A percentile compares a stretch with the other conserved stretches of the same genome.
Evolutionary conservation across 306 rosid genomes (phyloP).

Genomic region (Hylodesmum podocarpum): DNA sequence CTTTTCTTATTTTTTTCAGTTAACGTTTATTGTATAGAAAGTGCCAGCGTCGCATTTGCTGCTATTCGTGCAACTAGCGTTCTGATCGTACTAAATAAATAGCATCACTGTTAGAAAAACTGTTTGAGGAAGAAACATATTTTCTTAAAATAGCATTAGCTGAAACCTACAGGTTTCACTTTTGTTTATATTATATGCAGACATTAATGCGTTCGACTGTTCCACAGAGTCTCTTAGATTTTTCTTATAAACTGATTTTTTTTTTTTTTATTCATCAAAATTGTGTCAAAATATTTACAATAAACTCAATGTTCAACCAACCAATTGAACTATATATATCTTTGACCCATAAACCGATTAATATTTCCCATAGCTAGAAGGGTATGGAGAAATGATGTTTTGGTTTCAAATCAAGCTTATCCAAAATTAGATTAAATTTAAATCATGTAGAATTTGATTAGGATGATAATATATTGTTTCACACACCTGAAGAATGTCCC

Average conservation of each 20-base stretch:
- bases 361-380: background rate
- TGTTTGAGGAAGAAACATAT: background rate
- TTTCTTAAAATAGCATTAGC: background rate
- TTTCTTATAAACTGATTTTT: background rate
- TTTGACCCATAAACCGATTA: no score
- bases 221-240: background rate
- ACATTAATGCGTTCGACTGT: background rate
- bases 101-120: no score
- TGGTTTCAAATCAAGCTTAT: background rate
- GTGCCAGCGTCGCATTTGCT: no score
- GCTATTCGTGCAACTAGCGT: no score
- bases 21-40: no score
- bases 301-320: no score
- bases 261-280: no score
- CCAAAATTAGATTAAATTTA: background rate
- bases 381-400: background rate
- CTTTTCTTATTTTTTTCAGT: no score
- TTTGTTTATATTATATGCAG: background rate
- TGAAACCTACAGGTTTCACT: background rate
- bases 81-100: no score
- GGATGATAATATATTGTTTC: no score
- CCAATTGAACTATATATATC: no score
- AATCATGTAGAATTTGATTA: background rate
- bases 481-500: background rate
- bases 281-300: no score